Conservation (phyloP, 164 flowering plant genomes). For the Protea cynaroides region DNA sequence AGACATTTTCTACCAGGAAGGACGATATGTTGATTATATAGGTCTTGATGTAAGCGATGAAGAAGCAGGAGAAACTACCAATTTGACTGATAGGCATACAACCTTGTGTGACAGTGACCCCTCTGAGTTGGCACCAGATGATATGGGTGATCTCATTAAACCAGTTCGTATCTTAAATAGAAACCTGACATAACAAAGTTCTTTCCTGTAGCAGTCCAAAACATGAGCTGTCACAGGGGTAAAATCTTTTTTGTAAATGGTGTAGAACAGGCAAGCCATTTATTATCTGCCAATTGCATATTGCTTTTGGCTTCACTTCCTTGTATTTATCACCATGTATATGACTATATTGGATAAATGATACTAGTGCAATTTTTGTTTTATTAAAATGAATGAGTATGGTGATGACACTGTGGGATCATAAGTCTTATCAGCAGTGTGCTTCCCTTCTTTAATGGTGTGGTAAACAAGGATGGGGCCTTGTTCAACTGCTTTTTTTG, state of each 20-base stretch:
- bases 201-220: neutral
- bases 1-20: constrained; percentile 27
- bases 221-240: neutral
- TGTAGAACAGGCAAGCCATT: neutral
- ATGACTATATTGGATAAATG: neutral
- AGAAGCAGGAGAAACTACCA: constrained; percentile 26
- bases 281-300: neutral
- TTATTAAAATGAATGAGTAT: neutral
- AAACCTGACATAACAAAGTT: neutral
- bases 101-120: constrained; percentile 15
- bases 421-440: too few species aligned
- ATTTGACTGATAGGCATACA: constrained; percentile 8
- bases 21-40: constrained; percentile 48
- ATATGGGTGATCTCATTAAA: constrained; percentile 42
- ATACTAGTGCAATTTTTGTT: neutral
- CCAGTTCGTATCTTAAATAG: constrained; percentile 42
- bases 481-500: too few species aligned
- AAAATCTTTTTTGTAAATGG: neutral
- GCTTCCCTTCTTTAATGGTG: too few species aligned
- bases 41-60: constrained; percentile 52
- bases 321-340: neutral
- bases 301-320: neutral
- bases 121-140: constrained; percentile 22
- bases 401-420: too few species aligned
- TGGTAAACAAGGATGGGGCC: too few species aligned